Evolutionary conservation across 2,329 filamentous ascomycete species (phyloP), one percentile per base, ranked within the genome.

Genomic region (Metarhizium robertsii): DNA sequence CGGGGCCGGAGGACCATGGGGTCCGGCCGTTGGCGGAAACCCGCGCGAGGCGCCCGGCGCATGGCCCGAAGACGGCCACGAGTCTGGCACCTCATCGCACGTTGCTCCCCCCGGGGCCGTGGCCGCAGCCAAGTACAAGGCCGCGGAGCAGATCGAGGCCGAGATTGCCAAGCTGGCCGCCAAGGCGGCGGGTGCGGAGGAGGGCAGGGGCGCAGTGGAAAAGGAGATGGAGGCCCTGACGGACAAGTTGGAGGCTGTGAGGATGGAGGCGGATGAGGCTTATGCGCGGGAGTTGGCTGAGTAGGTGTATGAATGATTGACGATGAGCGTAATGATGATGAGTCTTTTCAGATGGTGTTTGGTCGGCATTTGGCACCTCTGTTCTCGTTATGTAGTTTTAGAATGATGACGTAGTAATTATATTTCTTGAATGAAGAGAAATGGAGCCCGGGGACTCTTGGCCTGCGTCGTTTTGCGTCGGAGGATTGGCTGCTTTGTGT

Each of bases 201-300:
- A 62, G 13, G 55, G 61, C 14, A 57, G 53, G 11, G 60, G 53
- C 6, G 65, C 61, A 6, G 43, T 64, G 40, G 69, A 71, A 53
- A 65, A 60, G 56, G 70, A 73, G 59, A 64, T 77, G 45, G 68
- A 73, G 55, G 65, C 63, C 36, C 61, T 80, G 54, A 69, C 69
- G 46, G 58, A 60, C 13, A 66, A 68, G 50, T 61, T 78, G 30
- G 69, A 74, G 53, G 55, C 59, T 55, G 55, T 79, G 54, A 65
- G 69, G 57, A 57, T 76, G 6, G 71, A 77, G 62, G 76, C 73
- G 2, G 76, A 80, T 53, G 77, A 73, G 61, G 70, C 74, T 58
- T 75, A 75, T 57, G 77, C 75, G 34, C 67, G 69, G 57, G 72
- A 75, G 58, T 53, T 79, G 58, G 73, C 64, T 10, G 52, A 53